Conservation (phyloP, 257 asterid genomes). For the Coffea eugenioides region DNA sequence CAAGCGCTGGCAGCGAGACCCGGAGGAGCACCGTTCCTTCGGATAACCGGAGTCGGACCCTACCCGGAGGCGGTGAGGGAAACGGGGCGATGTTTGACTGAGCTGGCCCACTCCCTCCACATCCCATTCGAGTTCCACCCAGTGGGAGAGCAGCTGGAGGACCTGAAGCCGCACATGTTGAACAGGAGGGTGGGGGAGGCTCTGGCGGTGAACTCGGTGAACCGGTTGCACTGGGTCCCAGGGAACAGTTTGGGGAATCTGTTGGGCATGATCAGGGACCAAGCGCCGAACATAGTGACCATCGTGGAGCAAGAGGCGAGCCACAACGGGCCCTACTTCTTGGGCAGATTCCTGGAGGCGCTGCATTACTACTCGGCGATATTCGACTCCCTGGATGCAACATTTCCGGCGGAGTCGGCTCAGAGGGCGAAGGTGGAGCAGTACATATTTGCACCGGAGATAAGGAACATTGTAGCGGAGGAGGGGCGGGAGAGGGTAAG, state of each 20-base stretch:
- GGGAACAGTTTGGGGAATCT: constrained; percentile 50
- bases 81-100: constrained; percentile 66
- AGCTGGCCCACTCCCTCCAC: constrained; percentile 73
- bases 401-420: constrained; percentile 71
- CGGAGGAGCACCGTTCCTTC: constrained; percentile 73
- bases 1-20: constrained; percentile 88
- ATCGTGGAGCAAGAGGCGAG: constrained; percentile 89
- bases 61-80: constrained; percentile 56
- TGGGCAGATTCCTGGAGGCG: constrained; percentile 79
- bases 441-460: constrained; percentile 73
- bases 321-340: constrained; percentile 87
- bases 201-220: constrained; percentile 75
- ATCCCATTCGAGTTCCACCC: constrained; percentile 81
- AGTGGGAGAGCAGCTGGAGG: constrained; percentile 66
- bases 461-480: constrained; percentile 61
- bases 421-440: constrained; percentile 85
- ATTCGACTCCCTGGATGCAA: constrained; percentile 80
- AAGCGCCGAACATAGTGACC: constrained; percentile 81
- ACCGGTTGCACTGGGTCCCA: constrained; percentile 68
- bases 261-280: constrained; percentile 65
- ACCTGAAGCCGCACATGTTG: constrained; percentile 77
- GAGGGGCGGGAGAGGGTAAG: constrained; percentile 63
- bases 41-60: constrained; percentile 82
- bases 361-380: constrained; percentile 74
- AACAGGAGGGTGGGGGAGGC: constrained; percentile 83